These are phyloP conservation scores for Exophiala dermatitidis DNA, from an alignment of 2,329 filamentous ascomycete genomes.

Conservation along the genomic window DNA sequence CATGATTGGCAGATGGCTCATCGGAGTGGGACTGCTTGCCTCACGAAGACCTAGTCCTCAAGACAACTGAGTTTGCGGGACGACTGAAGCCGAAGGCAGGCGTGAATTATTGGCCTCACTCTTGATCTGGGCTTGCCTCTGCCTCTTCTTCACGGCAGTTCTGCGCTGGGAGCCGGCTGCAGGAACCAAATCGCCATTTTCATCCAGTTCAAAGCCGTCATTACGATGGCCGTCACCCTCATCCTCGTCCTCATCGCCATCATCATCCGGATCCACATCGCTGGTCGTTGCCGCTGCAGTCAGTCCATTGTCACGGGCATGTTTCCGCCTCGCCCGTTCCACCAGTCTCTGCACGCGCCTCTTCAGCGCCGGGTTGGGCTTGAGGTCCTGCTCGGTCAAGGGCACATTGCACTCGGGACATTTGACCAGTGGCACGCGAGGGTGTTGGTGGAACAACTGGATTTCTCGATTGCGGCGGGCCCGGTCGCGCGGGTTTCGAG, in stretches of 20 bases:
- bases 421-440: conserved; percentile 26
- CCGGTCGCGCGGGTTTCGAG: not conserved
- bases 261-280: conserved; percentile 19
- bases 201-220: too few species aligned
- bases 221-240: not conserved
- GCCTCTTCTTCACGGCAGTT: not conserved
- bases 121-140: conserved; percentile 3
- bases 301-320: conserved; percentile 13
- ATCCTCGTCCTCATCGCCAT: conserved; percentile 24
- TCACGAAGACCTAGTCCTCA: not conserved
- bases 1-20: not conserved
- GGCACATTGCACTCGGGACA: conserved; percentile 39
- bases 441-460: too few species aligned
- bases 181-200: conserved; percentile 16
- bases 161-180: conserved; percentile 12
- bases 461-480: conserved; percentile 3
- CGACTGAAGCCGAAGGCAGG: not conserved
- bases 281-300: conserved; percentile 1
- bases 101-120: not conserved
- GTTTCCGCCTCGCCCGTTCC: conserved; percentile 22
- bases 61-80: conserved; percentile 9
- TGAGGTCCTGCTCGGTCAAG: conserved; percentile 36
- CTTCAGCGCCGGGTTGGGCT: conserved; percentile 35
- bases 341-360: conserved; percentile 35
- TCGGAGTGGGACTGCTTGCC: not conserved